phyloP scores from a whole-genome alignment of 2,329 filamentous ascomycete species.

The Zasmidium cellare region DNA sequence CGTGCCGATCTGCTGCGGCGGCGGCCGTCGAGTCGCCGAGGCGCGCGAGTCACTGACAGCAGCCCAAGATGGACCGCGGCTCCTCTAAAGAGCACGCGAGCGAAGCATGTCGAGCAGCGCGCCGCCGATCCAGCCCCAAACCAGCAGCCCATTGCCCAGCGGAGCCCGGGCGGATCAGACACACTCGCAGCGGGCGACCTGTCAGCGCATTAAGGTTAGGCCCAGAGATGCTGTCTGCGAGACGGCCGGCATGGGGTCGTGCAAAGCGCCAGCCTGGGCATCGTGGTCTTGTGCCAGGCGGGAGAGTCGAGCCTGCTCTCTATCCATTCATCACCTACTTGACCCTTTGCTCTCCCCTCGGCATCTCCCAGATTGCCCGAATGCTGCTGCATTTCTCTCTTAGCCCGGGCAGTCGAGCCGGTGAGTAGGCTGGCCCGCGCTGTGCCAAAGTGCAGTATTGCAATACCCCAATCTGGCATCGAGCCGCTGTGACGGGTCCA shows the following conservation, averaged over 20 bases:
- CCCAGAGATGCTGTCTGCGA: constrained; percentile 12
- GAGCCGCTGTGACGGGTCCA: constrained; percentile 14
- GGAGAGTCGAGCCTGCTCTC: background rate
- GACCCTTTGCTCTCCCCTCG: background rate
- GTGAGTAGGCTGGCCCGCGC: background rate
- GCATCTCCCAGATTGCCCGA: background rate
- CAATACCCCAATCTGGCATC: constrained; percentile 21
- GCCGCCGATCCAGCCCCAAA: background rate
- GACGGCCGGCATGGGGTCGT: constrained; percentile 10
- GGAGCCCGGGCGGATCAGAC: background rate
- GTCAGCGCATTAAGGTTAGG: constrained; percentile 23
- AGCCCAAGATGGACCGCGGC: background rate
- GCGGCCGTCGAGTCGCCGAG: background rate
- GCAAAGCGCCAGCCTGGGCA: constrained; percentile 8
- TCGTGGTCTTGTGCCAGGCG: constrained; percentile 13
- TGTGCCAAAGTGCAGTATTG: constrained; percentile 3
- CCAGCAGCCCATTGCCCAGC: background rate
- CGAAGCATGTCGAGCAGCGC: background rate
- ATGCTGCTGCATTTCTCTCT: background rate
- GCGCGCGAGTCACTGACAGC: constrained; percentile 1
- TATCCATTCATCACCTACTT: background rate
- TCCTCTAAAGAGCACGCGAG: constrained; percentile 4
- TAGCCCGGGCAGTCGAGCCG: too few relatives aligned
- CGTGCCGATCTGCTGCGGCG: background rate
- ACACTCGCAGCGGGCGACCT: constrained; percentile 6